Conservation (phyloP, 2,329 filamentous ascomycete genomes). For the Aspergillus pseudoglaucus region DNA sequence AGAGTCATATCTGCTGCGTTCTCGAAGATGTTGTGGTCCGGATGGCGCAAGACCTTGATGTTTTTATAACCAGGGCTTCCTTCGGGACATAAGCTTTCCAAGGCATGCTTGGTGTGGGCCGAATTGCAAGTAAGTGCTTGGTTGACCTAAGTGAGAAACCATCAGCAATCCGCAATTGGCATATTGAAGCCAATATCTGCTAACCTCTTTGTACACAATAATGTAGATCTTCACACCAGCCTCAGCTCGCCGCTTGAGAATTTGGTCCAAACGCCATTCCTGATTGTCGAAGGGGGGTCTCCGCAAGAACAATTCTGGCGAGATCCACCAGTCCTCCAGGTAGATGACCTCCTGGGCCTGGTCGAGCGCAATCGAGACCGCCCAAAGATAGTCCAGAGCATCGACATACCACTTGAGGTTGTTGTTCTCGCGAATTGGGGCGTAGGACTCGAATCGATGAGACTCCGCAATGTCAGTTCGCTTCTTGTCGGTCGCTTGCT, state of each 20-base stretch:
- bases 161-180: neutral
- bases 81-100: constrained; percentile 71
- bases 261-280: constrained; percentile 77
- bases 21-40: constrained; percentile 90
- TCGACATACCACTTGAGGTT: constrained; percentile 96
- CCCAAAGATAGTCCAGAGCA: constrained; percentile 90
- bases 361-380: constrained; percentile 85
- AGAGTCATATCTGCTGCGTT: constrained; percentile 95
- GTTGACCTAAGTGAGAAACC: constrained; percentile 43
- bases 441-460: constrained; percentile 84
- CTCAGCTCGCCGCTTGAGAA: constrained; percentile 83
- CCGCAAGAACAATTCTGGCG: constrained; percentile 77
- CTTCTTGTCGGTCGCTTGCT: constrained; percentile 75
- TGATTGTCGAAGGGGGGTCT: constrained; percentile 76
- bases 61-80: constrained; percentile 79
- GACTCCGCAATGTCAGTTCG: constrained; percentile 63
- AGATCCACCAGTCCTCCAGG: constrained; percentile 96
- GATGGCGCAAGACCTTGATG: constrained; percentile 82
- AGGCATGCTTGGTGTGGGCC: constrained; percentile 80
- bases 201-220: constrained; percentile 79
- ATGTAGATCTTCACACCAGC: constrained; percentile 91
- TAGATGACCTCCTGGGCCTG: constrained; percentile 89
- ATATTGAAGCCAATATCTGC: neutral
- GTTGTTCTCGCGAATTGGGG: constrained; percentile 78
- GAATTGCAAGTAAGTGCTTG: constrained; percentile 87